Evolutionary conservation across 176 grass and related monocot genomes (phyloP).

Genomic region (Phoenix dactylifera): DNA sequence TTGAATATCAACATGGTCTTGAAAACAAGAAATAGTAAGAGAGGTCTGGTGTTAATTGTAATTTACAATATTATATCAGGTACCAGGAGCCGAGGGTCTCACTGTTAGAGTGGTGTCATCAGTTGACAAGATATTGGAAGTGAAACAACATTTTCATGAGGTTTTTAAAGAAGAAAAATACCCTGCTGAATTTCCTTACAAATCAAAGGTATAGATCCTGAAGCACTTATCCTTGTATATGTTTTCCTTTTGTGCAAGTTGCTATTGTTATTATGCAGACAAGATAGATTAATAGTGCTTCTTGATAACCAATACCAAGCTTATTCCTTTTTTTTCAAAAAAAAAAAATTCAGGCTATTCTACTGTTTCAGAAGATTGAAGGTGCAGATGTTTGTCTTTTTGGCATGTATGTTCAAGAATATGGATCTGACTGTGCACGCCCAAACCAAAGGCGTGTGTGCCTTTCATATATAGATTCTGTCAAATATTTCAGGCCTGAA

Average conservation of each 20-base stretch:
- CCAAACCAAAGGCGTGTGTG: slow-evolving; percentile 84
- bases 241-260: slow-evolving; percentile 4
- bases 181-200: slow-evolving; percentile 77
- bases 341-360: slow-evolving; percentile 42
- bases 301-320: no score
- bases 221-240: slow-evolving; percentile 7
- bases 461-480: slow-evolving; percentile 96
- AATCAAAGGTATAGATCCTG: slow-evolving; percentile 55
- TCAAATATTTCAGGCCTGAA: slow-evolving; percentile 91
- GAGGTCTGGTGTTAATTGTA: background rate
- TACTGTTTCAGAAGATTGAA: slow-evolving; percentile 90
- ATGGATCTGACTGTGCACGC: slow-evolving; percentile 53
- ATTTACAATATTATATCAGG: slow-evolving; percentile 44
- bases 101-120: slow-evolving; percentile 80
- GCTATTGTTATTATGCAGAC: background rate
- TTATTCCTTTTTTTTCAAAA: slow-evolving; percentile 11
- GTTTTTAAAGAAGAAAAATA: slow-evolving; percentile 77
- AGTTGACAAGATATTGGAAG: slow-evolving; percentile 50
- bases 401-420: slow-evolving; percentile 98
- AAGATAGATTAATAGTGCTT: background rate
- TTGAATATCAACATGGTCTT: no score
- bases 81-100: slow-evolving; percentile 71
- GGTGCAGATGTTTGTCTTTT: slow-evolving; percentile 94
- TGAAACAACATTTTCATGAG: slow-evolving; percentile 53
- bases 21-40: no score